Base-by-base conservation (phyloP, 768 basidiomycete genomes). In the Erythrobasidium yunnanense region DNA sequence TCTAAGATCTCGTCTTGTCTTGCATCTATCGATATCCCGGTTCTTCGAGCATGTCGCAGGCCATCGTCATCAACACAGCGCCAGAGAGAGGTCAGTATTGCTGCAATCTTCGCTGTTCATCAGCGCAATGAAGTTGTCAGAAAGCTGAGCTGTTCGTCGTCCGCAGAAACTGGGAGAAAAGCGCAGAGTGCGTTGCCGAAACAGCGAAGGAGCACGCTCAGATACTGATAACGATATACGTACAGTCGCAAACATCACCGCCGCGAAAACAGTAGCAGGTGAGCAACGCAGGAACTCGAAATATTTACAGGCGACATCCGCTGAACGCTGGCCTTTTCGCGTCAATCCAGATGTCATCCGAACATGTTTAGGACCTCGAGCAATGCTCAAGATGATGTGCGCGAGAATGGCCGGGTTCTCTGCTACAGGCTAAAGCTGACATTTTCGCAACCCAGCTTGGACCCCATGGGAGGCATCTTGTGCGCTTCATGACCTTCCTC, bases 341-440 rank as follows among this genome's bases (percentile, higher is more conserved):
- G 30, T 51, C 23, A 20, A 25, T 7, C 91, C 93, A 69, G 95
- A 97, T 81, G 92, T 99, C 3, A 96, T 97, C 72, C 78, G 93
- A 68, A 97, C 93, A 69, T 97, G 95, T 82, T 77, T 97, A 34
- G 95, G 70, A 18, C 47, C 93, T 0, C 93, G 95, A 74, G 85
- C 95, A 45, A 97, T 97, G 95, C 80, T 97, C 56, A 99, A 97
- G 81, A 97, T 99, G 95, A 95, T 97, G 71, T 78, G 96, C 47
- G 93, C 45, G 15, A 18, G 2, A 2, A 2, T 23, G 17, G 18
- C 30, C 27, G 52, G 11, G 20, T 32, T 13, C 22, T 29, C 29
- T 30, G 46, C 20, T 25, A 8, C 66, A 11, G 38, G 54, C 17
- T 55, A 32, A 55, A 23, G 29, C 29, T 27, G 8, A 11, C 23